A percentile compares a stretch with the other conserved stretches of the same genome.
phyloP scores from a whole-genome alignment of 768 basidiomycete species.

The Basidioascus undulatus region DNA sequence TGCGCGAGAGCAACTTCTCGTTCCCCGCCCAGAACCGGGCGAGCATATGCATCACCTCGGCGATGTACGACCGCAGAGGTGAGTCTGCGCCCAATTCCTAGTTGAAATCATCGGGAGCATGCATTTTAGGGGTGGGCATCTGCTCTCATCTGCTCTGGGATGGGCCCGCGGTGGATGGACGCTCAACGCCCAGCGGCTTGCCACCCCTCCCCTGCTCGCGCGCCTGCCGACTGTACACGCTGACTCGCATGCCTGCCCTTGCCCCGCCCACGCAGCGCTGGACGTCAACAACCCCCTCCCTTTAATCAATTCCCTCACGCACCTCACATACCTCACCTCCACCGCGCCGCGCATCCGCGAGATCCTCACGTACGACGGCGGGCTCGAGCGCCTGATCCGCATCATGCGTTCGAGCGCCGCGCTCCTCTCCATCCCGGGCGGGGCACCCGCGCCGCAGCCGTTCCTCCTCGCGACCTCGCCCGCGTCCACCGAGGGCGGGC shows the following conservation, averaged over 20 bases:
- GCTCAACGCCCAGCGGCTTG: too few relatives aligned
- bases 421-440: not conserved
- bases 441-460: constrained; percentile 2
- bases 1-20: constrained; percentile 88
- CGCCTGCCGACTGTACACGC: too few relatives aligned
- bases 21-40: constrained; percentile 90
- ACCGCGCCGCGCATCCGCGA: constrained; percentile 94
- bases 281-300: too few relatives aligned
- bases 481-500: not conserved
- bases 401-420: constrained; percentile 72
- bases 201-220: too few relatives aligned
- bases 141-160: not conserved
- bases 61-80: constrained; percentile 89
- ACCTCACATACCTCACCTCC: constrained; percentile 85
- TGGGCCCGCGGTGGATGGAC: too few relatives aligned
- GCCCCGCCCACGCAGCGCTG: too few relatives aligned
- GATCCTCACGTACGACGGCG: constrained; percentile 94
- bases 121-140: too few relatives aligned
- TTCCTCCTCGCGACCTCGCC: constrained; percentile 1
- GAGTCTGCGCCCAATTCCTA: too few relatives aligned
- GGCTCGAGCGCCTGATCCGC: constrained; percentile 78
- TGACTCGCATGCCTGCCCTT: too few relatives aligned
- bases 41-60: constrained; percentile 76
- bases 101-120: too few relatives aligned
- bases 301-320: constrained; percentile 79